Evolutionary conservation across 768 basidiomycete genomes (phyloP).

Genomic region (Leccinum barrowsii): DNA sequence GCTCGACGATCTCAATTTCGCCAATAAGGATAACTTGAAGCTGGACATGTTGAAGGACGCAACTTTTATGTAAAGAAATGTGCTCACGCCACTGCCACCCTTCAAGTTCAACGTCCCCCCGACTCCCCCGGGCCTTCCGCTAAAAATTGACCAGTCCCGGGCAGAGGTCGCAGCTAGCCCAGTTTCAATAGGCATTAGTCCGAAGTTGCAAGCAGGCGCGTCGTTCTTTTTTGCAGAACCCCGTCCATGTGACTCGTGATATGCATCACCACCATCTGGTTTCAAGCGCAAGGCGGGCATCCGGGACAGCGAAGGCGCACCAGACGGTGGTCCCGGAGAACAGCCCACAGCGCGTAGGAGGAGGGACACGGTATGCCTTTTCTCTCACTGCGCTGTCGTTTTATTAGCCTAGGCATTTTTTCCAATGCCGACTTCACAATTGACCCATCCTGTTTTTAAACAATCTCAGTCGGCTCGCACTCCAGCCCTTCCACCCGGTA

Average conservation of each 20-base stretch:
- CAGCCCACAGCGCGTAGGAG: conserved; percentile 21
- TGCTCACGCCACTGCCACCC: no score
- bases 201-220: conserved; percentile 3
- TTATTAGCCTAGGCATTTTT: conserved; percentile 43
- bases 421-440: conserved; percentile 36
- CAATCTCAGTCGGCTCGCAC: conserved; percentile 30
- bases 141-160: no score
- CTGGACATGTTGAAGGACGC: no score
- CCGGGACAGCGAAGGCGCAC: conserved; percentile 7
- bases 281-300: conserved; percentile 19
- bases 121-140: no score
- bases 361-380: conserved; percentile 20
- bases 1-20: no score
- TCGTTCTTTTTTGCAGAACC: conserved; percentile 1
- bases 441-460: conserved; percentile 43
- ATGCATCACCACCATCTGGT: conserved; percentile 17
- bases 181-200: no score
- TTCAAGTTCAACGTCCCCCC: background rate
- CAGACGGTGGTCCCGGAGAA: conserved; percentile 12
- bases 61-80: no score
- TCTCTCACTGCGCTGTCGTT: background rate
- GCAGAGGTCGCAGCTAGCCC: no score
- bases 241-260: conserved; percentile 3
- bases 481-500: conserved; percentile 45
- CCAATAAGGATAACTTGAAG: no score